A percentile compares a stretch with the other conserved stretches of the same genome.
Evolutionary conservation across 192 early-diverging fungal genomes (phyloP).

Genomic region (Geranomyces variabilis): DNA sequence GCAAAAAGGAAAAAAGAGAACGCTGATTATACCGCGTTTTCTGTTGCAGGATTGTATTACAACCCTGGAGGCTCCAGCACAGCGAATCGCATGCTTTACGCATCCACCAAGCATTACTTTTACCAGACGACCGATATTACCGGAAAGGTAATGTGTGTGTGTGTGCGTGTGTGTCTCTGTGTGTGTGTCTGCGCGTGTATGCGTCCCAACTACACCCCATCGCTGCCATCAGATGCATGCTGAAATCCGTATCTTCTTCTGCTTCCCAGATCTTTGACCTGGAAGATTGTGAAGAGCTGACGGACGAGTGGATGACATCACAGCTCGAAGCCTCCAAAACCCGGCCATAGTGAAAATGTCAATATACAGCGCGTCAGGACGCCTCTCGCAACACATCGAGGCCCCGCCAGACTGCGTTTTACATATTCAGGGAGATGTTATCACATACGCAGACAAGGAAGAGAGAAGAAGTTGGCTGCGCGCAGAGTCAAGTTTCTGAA

Average conservation of each 20-base stretch:
- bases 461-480: no score
- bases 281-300: constrained; percentile 67
- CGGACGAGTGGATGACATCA: constrained; percentile 66
- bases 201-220: not conserved
- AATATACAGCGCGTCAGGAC: no score
- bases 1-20: no score
- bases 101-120: constrained; percentile 26
- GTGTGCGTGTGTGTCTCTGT: no score
- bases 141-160: constrained; percentile 58
- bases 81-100: constrained; percentile 47
- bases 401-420: no score
- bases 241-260: not conserved
- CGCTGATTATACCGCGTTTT: no score
- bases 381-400: no score
- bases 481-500: no score
- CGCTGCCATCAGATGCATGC: no score
- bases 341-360: constrained; percentile 26
- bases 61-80: constrained; percentile 31
- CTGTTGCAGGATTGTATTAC: constrained; percentile 48
- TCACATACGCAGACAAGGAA: no score
- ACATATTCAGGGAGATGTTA: no score
- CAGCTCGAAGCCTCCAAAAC: constrained; percentile 52
- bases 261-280: constrained; percentile 65
- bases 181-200: not conserved
- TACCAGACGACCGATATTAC: constrained; percentile 51